Evolutionary conservation across 768 basidiomycete species (phyloP).

Genomic region (Lentinula boryana): DNA sequence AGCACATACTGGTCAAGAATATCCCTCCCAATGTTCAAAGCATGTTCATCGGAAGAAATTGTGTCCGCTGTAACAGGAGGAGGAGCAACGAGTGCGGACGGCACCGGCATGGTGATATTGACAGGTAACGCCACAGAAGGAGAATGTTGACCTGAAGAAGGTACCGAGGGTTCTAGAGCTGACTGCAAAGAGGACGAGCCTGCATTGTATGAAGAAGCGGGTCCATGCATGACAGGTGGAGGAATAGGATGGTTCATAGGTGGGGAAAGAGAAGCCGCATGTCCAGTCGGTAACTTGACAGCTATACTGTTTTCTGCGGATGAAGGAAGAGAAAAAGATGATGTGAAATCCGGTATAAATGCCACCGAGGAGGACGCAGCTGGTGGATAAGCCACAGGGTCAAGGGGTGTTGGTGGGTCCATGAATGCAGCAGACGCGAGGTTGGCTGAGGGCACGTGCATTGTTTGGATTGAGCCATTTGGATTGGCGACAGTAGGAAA

Average conservation of each 20-base stretch:
- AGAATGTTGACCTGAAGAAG: slow-evolving; percentile 16
- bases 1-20: slow-evolving; percentile 5
- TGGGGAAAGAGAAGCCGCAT: slow-evolving; percentile 17
- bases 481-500: slow-evolving; percentile 28
- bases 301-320: slow-evolving; percentile 28
- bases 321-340: slow-evolving; percentile 8
- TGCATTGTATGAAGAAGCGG: slow-evolving; percentile 30
- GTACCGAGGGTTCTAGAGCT: slow-evolving; percentile 32
- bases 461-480: slow-evolving; percentile 18
- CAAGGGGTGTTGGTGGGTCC: slow-evolving; percentile 6
- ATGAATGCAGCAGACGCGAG: slow-evolving; percentile 29
- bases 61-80: background rate
- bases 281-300: slow-evolving; percentile 30
- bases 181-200: slow-evolving; percentile 40
- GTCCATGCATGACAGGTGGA: slow-evolving; percentile 30
- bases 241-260: slow-evolving; percentile 10
- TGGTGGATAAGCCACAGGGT: background rate
- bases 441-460: slow-evolving; percentile 36
- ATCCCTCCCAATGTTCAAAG: slow-evolving; percentile 8
- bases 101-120: slow-evolving; percentile 12
- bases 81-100: slow-evolving; percentile 9
- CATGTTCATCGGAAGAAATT: background rate
- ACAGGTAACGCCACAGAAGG: slow-evolving; percentile 10
- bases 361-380: slow-evolving; percentile 20
- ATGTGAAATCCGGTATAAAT: slow-evolving; percentile 35